Evolutionary conservation across 192 early-diverging fungal species (phyloP).

Genomic region (Entomortierella beljakovae): DNA sequence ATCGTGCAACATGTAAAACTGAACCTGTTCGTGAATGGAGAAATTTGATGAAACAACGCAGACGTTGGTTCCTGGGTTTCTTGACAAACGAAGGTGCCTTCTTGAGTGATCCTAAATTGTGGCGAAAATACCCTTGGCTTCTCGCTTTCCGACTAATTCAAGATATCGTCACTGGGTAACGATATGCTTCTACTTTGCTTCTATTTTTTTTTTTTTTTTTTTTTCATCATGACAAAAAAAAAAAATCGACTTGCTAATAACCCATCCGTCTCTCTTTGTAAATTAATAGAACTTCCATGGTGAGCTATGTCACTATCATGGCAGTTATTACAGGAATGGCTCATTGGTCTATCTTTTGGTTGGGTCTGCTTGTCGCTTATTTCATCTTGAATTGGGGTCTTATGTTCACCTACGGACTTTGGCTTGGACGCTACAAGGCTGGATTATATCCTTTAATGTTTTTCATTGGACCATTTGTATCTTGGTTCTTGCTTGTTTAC

Average conservation of each 20-base stretch:
- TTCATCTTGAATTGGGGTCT: slow-evolving; percentile 9
- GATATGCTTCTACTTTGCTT: too few relatives aligned
- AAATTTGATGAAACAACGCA: slow-evolving; percentile 57
- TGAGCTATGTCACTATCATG: slow-evolving; percentile 7
- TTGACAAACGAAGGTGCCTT: slow-evolving; percentile 55
- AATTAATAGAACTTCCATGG: slow-evolving; percentile 23
- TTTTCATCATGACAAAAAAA: too few relatives aligned
- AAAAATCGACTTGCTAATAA: background rate
- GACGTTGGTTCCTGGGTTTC: slow-evolving; percentile 61
- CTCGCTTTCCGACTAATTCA: slow-evolving; percentile 19
- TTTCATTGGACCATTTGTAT: slow-evolving; percentile 20
- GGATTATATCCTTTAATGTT: slow-evolving; percentile 23
- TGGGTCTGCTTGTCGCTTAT: slow-evolving; percentile 6
- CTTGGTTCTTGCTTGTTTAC: slow-evolving; percentile 24
- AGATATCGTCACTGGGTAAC: slow-evolving; percentile 29
- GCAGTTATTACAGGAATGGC: slow-evolving; percentile 10
- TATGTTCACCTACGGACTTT: slow-evolving; percentile 17
- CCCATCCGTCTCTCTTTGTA: background rate
- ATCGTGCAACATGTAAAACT: slow-evolving; percentile 55
- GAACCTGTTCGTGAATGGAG: slow-evolving; percentile 51
- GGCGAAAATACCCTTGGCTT: slow-evolving; percentile 33
- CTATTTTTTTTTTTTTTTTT: too few relatives aligned
- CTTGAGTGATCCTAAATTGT: slow-evolving; percentile 49
- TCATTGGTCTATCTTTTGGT: slow-evolving; percentile 22
- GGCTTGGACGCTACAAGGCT: slow-evolving; percentile 22